phyloP scores from a whole-genome alignment of 202 grass and related monocot genomes.

The Schoenoplectus tabernaemontani region DNA sequence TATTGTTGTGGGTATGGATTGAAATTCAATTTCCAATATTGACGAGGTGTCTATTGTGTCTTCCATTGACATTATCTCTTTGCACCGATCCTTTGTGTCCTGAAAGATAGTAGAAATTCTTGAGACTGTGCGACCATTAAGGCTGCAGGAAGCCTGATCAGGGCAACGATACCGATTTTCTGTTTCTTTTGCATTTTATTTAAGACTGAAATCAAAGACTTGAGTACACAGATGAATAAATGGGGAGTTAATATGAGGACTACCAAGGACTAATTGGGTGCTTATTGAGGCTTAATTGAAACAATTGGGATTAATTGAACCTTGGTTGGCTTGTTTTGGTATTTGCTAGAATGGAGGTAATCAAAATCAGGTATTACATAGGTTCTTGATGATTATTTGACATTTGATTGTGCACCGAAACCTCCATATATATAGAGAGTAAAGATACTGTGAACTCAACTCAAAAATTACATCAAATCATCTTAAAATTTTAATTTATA shows the following conservation, averaged over 20 bases:
- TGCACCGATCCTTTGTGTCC: constrained; percentile 64
- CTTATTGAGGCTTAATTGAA: background rate
- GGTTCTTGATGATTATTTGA: too few species aligned
- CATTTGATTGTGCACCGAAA: background rate
- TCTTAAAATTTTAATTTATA: too few species aligned
- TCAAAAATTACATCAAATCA: too few species aligned
- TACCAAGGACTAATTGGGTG: background rate
- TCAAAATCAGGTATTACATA: background rate
- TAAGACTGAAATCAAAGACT: background rate
- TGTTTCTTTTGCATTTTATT: background rate
- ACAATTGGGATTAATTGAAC: background rate
- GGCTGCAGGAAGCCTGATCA: background rate
- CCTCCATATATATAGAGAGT: background rate
- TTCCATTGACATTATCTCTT: constrained; percentile 77
- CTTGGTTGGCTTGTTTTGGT: background rate
- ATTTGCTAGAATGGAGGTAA: background rate
- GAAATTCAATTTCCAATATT: constrained; percentile 53
- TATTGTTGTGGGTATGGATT: background rate
- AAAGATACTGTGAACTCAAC: too few species aligned
- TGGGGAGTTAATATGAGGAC: background rate
- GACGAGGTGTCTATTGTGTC: constrained; percentile 24
- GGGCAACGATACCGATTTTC: background rate
- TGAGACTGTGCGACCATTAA: background rate
- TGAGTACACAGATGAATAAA: background rate
- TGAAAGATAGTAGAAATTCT: constrained; percentile 17